Conservation (phyloP, 257 asterid genomes). For the Cruciata laevipes region DNA sequence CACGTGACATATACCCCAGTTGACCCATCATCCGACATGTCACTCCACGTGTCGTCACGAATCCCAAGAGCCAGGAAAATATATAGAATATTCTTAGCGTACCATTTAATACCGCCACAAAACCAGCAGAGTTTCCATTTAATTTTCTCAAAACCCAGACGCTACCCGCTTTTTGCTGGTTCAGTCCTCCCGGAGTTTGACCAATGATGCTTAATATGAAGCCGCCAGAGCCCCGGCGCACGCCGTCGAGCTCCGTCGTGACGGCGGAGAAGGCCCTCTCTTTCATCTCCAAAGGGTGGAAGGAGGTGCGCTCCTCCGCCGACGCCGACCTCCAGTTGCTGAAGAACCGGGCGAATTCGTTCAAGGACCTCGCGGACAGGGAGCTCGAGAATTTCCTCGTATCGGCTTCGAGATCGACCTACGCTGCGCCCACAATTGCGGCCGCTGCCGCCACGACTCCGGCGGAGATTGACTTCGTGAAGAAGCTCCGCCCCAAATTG, state of each 20-base stretch:
- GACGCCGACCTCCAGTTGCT: conserved; percentile 86
- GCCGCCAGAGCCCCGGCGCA: conserved; percentile 56
- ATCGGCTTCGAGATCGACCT: conserved; percentile 76
- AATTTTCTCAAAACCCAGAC: background rate
- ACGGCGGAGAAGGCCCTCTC: conserved; percentile 92
- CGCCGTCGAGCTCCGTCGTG: conserved; percentile 42
- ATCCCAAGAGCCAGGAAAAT: background rate
- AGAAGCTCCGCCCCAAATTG: conserved; percentile 70
- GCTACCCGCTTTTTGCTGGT: background rate
- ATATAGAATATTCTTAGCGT: background rate
- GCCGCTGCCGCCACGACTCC: conserved; percentile 64
- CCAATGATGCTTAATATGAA: conserved; percentile 38
- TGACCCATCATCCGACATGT: conserved; percentile 25
- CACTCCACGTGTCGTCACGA: conserved; percentile 21
- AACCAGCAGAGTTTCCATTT: background rate
- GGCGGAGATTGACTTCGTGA: conserved; percentile 80
- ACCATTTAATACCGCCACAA: conserved; percentile 2
- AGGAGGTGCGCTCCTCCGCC: conserved; percentile 94
- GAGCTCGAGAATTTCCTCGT: conserved; percentile 84
- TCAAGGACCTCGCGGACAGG: conserved; percentile 65
- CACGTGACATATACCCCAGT: conserved; percentile 24
- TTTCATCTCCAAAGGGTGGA: conserved; percentile 93
- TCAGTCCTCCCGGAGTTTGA: background rate
- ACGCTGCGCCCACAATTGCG: conserved; percentile 60
- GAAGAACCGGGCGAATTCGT: conserved; percentile 74